These are phyloP conservation scores for Stentor roeselii DNA, from an alignment of 73 alveolate genomes.

Conservation along the genomic window DNA sequence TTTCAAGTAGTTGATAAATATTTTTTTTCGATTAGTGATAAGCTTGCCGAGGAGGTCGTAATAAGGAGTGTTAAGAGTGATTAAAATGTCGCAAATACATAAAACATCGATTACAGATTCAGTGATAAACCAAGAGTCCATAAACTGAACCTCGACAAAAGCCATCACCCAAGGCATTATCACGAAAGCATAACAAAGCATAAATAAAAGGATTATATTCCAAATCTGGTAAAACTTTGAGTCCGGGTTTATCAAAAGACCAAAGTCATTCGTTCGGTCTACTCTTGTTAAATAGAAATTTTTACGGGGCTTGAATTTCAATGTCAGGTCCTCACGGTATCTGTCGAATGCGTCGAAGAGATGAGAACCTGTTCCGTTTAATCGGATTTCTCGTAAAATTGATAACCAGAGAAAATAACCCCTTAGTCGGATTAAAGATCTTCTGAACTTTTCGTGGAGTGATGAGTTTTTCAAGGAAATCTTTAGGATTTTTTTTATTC, in stretches of 20 bases:
- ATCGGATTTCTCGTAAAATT: neutral
- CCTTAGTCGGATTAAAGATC: neutral
- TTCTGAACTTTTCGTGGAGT: neutral
- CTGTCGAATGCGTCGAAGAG: neutral
- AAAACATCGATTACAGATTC: slow-evolving; percentile 54
- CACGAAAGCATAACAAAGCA: neutral
- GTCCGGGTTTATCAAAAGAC: neutral
- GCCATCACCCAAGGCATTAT: neutral
- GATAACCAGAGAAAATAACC: neutral
- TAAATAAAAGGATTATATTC: neutral
- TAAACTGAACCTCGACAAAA: neutral
- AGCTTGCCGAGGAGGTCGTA: slow-evolving; percentile 70
- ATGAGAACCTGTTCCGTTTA: neutral
- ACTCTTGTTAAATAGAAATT: neutral
- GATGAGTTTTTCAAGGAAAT: neutral
- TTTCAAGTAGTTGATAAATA: slow-evolving; percentile 47
- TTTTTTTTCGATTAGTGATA: slow-evolving; percentile 40
- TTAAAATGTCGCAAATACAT: slow-evolving; percentile 55
- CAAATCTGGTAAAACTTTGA: neutral
- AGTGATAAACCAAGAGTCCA: slow-evolving; percentile 28
- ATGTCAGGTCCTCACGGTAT: neutral
- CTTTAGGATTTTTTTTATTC: no score
- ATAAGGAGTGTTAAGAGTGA: slow-evolving; percentile 65
- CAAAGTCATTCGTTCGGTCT: neutral
- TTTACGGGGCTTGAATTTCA: neutral